These are phyloP conservation scores for Coemansia sp. DNA, from an alignment of 192 early-diverging fungal species.

Conservation along the genomic window DNA sequence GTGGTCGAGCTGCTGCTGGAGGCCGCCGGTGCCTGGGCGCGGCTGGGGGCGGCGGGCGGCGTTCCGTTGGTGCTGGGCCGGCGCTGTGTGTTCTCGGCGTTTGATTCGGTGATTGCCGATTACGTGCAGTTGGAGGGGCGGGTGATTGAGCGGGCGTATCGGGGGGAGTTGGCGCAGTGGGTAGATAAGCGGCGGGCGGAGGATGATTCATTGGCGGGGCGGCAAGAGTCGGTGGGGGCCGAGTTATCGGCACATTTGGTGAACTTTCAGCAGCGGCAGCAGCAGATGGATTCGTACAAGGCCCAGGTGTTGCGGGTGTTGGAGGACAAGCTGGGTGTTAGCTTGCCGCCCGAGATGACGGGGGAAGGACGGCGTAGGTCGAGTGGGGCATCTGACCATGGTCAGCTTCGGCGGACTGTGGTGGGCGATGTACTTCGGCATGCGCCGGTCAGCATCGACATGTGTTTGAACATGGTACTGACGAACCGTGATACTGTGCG, in stretches of 20 bases:
- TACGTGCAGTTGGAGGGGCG: constrained; percentile 37
- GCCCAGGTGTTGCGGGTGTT: constrained; percentile 23
- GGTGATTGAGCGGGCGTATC: constrained; percentile 31
- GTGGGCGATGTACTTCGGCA: constrained; percentile 29
- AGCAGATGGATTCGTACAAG: constrained; percentile 46
- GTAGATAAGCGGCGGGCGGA: constrained; percentile 1
- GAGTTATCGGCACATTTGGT: constrained; percentile 9
- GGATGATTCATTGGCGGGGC: too few species aligned
- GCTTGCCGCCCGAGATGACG: too few species aligned
- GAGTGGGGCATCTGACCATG: constrained; percentile 1
- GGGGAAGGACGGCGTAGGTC: constrained; percentile 2
- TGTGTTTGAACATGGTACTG: constrained; percentile 83
- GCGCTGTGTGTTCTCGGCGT: constrained; percentile 38
- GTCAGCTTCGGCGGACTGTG: constrained; percentile 12
- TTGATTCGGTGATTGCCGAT: constrained; percentile 27
- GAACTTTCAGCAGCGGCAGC: constrained; percentile 21
- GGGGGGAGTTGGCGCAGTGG: constrained; percentile 21
- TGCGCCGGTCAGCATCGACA: constrained; percentile 57
- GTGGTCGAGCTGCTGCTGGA: constrained; percentile 24
- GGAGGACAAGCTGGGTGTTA: constrained; percentile 16
- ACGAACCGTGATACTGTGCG: constrained; percentile 73
- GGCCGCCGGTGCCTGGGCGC: constrained; percentile 19
- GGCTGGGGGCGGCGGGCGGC: constrained; percentile 14
- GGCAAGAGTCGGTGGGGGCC: too few species aligned
- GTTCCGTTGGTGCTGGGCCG: constrained; percentile 13